Evolutionary conservation across 164 flowering plant genomes (phyloP).

Genomic region (Akebia trifoliata): DNA sequence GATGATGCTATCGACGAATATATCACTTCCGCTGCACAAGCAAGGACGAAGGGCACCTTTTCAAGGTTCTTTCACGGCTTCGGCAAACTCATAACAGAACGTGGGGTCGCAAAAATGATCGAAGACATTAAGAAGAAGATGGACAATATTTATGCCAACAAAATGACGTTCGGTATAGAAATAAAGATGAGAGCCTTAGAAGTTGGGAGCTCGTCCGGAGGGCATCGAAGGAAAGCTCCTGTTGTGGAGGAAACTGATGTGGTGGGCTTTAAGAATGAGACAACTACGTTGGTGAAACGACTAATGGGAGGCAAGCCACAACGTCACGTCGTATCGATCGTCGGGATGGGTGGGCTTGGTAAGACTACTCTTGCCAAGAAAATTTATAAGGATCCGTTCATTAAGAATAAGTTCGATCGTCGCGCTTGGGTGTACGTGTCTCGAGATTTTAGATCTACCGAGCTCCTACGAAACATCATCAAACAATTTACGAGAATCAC

Average conservation of each 20-base stretch:
- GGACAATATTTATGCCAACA: too few relatives aligned
- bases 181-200: too few relatives aligned
- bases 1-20: constrained; percentile 27
- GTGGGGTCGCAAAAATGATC: constrained; percentile 9
- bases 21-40: too few relatives aligned
- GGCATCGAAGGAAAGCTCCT: too few relatives aligned
- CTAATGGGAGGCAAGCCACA: constrained; percentile 7
- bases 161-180: neutral
- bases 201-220: too few relatives aligned
- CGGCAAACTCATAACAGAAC: neutral
- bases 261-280: constrained; percentile 19
- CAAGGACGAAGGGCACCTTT: too few relatives aligned
- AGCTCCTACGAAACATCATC: constrained; percentile 17
- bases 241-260: constrained; percentile 18
- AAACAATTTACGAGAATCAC: neutral
- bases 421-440: constrained; percentile 26
- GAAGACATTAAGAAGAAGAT: too few relatives aligned
- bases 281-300: constrained; percentile 4
- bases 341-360: constrained; percentile 36
- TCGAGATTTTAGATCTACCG: constrained; percentile 9
- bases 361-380: constrained; percentile 35
- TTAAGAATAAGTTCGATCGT: constrained; percentile 19
- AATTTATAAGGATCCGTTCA: constrained; percentile 16
- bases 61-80: too few relatives aligned
- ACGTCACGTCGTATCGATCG: constrained; percentile 18